Evolutionary conservation across 768 basidiomycete species (phyloP).

Genomic region (Phylloporus arenicola): DNA sequence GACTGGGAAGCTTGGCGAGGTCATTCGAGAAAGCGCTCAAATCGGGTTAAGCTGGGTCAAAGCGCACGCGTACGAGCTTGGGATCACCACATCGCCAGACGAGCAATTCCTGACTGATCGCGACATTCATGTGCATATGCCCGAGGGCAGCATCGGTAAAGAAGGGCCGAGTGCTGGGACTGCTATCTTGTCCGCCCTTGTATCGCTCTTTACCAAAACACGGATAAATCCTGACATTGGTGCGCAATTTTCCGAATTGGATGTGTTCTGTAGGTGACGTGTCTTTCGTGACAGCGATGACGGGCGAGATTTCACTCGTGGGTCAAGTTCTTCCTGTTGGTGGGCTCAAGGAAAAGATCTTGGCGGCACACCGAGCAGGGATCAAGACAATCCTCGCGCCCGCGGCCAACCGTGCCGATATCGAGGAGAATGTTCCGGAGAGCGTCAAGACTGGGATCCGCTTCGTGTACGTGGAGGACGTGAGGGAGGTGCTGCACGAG

Average conservation of each 20-base stretch:
- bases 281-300: constrained; percentile 68
- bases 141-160: constrained; percentile 88
- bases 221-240: constrained; percentile 84
- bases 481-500: constrained; percentile 82
- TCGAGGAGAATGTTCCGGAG: constrained; percentile 95
- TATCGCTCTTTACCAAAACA: constrained; percentile 85
- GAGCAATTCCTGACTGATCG: constrained; percentile 80
- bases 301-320: constrained; percentile 93
- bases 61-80: constrained; percentile 81
- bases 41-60: constrained; percentile 94
- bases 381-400: constrained; percentile 90
- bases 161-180: constrained; percentile 97
- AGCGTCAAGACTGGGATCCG: constrained; percentile 93
- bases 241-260: constrained; percentile 32
- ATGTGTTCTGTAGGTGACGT: neutral
- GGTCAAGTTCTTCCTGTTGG: constrained; percentile 97
- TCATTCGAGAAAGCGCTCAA: constrained; percentile 94
- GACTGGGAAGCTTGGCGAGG: constrained; percentile 97
- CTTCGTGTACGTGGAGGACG: constrained; percentile 94
- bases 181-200: constrained; percentile 86
- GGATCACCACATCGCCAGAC: constrained; percentile 66
- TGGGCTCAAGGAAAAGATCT: constrained; percentile 92
- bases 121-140: constrained; percentile 97
- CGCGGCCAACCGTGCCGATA: constrained; percentile 84
- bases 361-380: constrained; percentile 94